A percentile compares a stretch with the other conserved stretches of the same genome.
phyloP scores from a whole-genome alignment of 257 asterid species.

The Agastache rugosa region DNA sequence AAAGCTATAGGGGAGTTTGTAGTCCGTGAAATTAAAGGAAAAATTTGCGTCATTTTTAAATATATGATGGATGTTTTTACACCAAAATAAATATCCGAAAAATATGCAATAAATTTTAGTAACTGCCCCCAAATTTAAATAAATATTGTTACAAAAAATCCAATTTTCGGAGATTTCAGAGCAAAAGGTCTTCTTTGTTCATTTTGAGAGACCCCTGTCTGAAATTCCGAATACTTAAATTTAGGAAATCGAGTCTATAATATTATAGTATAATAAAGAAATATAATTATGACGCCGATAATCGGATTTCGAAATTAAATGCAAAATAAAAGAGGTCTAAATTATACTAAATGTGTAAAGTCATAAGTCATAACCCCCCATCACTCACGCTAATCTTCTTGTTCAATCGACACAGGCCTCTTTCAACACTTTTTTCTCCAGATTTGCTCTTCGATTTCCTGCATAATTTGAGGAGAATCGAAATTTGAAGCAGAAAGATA shows the following conservation, averaged over 20 bases:
- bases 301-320: constrained; percentile 28
- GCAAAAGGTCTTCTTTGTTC: too few relatives aligned
- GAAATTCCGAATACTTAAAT: not conserved
- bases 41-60: too few relatives aligned
- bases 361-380: constrained; percentile 34
- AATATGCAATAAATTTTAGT: too few relatives aligned
- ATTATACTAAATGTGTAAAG: constrained; percentile 13
- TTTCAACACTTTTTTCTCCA: constrained; percentile 23
- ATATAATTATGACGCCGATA: constrained; percentile 34
- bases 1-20: too few relatives aligned
- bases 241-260: not conserved
- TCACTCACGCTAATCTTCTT: constrained; percentile 23
- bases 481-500: constrained; percentile 37
- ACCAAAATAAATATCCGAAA: too few relatives aligned
- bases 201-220: not conserved
- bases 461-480: constrained; percentile 11
- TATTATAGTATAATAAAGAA: not conserved
- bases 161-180: constrained; percentile 16
- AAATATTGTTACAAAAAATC: too few relatives aligned
- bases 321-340: constrained; percentile 11
- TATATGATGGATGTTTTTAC: too few relatives aligned
- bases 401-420: constrained; percentile 11
- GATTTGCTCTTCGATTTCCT: constrained; percentile 24
- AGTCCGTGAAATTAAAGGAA: too few relatives aligned
- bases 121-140: too few relatives aligned